Conservation (phyloP, 176 grass and related monocot genomes). For the Oryza glaberrima region DNA sequence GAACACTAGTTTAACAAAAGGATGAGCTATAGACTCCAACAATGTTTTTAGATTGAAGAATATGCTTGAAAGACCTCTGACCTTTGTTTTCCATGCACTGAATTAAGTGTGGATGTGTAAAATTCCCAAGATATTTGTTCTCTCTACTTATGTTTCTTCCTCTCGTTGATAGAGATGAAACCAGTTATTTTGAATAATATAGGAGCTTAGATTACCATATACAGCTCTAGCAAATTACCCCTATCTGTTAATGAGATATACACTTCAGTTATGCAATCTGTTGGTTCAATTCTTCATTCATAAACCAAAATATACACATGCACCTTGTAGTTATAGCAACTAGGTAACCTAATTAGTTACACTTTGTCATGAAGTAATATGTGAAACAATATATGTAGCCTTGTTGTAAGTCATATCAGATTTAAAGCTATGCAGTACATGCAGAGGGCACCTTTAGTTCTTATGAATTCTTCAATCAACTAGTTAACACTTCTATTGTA, state of each 20-base stretch:
- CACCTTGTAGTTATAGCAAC: neutral
- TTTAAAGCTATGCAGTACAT: neutral
- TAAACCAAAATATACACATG: neutral
- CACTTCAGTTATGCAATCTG: neutral
- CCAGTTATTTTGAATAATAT: conserved; percentile 14
- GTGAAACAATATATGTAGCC: conserved; percentile 21
- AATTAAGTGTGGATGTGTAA: neutral
- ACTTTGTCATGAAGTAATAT: neutral
- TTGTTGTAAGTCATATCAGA: neutral
- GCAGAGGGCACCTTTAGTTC: neutral
- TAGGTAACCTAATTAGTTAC: neutral
- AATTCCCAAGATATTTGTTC: neutral
- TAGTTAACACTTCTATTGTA: neutral
- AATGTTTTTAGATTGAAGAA: neutral
- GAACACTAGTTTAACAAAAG: neutral
- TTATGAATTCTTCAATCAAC: conserved; percentile 19
- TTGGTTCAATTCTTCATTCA: conserved; percentile 17
- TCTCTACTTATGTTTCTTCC: neutral
- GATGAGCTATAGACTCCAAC: neutral
- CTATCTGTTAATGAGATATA: neutral
- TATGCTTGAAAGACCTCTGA: neutral
- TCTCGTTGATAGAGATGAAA: conserved; percentile 3
- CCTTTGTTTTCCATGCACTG: neutral
- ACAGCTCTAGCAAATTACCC: neutral
- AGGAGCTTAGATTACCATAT: conserved; percentile 5